Base-by-base conservation (phyloP, 192 early-diverging fungal species). In the Umbelopsis sp. region DNA sequence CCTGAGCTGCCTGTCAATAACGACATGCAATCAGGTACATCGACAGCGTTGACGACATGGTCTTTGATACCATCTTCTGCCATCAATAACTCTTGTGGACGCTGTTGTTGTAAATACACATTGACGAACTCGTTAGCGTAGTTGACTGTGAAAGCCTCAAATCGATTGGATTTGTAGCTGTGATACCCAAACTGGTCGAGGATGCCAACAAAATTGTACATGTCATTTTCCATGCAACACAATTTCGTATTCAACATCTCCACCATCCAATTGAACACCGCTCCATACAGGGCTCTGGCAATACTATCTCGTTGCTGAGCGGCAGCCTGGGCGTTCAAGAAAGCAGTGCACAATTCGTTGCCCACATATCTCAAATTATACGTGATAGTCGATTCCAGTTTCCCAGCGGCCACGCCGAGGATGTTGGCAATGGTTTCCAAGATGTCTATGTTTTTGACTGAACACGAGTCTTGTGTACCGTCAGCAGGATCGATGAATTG, bases 201-300 rank as follows among this genome's bases (percentile, higher is more conserved):
- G 4, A 91, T 76, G 4, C 89, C 92, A 64, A 96, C 80, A 71
- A 92, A 91, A 74, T 86, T 89, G 21, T 61, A 71, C 23, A 72
- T 68, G 37, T 71, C 70, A 9, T 69, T 64, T 13, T 69, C 74
- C 5, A 47, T 25, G 35, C 66, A 67, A 20, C 76, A 78, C 10
- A 94, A 68, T 35, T 89, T 82, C 16, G 81, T 80, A 81, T 95
- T 95, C 66, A 95, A 74, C 74, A 82, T 81, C 65, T 93, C 91
- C 5, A 93, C 78, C 21, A 96, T 64, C 91, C 92, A 95, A 41
- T 81, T 78, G 74, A 93, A 86, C 7, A 93, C 61, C 10, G 92
- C 79, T 22, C 84, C 80, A 75, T 94, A 96, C 21, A 96, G 81
- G 1, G 86, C 78, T 53, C 81, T 85, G 2, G 92, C 90, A 3